Conservation (phyloP, 768 basidiomycete genomes). For the Infundibulicybe gibba region DNA sequence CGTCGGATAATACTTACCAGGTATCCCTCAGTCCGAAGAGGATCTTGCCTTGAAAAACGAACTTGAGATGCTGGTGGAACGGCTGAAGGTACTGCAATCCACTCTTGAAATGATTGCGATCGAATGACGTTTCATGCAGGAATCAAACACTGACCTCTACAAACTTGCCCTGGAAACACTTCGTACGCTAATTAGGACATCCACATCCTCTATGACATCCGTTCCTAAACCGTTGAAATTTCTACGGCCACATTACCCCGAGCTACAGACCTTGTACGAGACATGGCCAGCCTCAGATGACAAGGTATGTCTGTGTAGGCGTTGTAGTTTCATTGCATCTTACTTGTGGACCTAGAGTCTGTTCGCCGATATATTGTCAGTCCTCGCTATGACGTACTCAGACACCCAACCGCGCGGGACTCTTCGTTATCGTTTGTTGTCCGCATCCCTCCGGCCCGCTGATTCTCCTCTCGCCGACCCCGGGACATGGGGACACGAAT, state of each 20-base stretch:
- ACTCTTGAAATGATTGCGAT: conserved; percentile 7
- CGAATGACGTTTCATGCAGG: conserved; percentile 43
- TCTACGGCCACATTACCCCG: conserved; percentile 89
- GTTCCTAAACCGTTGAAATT: conserved; percentile 99
- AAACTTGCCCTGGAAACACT: conserved; percentile 91
- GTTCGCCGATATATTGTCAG: conserved; percentile 96
- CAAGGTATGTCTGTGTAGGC: conserved; percentile 45
- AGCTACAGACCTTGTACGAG: conserved; percentile 79
- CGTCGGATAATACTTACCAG: conserved; percentile 3
- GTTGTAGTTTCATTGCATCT: conserved; percentile 2
- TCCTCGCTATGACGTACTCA: conserved; percentile 99
- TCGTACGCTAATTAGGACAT: conserved; percentile 89
- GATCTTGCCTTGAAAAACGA: conserved; percentile 91
- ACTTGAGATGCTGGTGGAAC: conserved; percentile 95
- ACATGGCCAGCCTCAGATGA: conserved; percentile 76
- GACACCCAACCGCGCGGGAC: conserved; percentile 97
- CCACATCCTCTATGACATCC: conserved; percentile 98
- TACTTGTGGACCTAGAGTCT: conserved; percentile 54
- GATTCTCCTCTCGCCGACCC: conserved; percentile 77
- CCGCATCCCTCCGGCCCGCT: conserved; percentile 62
- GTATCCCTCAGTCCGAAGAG: conserved; percentile 75
- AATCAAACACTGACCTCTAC: conserved; percentile 82
- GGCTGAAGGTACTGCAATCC: conserved; percentile 67
- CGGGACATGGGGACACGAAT: conserved; percentile 99
- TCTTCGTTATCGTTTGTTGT: conserved; percentile 86